Evolutionary conservation across 768 basidiomycete species (phyloP), one percentile per base, ranked within the genome.

Genomic region (Solioccasus polychromus): DNA sequence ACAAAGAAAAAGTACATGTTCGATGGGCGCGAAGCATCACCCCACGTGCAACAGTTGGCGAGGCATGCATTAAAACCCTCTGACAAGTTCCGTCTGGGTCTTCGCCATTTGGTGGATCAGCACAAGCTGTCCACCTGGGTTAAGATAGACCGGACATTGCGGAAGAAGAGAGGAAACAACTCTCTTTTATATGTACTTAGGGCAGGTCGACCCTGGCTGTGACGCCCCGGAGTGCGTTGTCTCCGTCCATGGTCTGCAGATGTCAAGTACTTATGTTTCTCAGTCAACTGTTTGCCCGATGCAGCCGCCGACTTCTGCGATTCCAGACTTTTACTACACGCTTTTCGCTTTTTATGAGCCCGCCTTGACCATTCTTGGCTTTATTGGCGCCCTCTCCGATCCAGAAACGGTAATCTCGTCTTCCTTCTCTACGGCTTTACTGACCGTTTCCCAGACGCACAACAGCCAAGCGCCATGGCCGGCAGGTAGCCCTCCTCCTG

Each of bases 401-500:
- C 88, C 85, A 14, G 74, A 77, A 64, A 68, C 74, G 54, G 85
- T 82, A 68, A 64, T 78, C 8, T 26, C 5, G 2, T 32, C 20
- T 30, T 44, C 37, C 30, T 25, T 20, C 37, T 18, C 10, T 19
- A 35, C 37, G 35, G 47, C 42, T 35, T 20, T 49, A 30, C 47
- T 32, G 19, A 41, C 44, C 29, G n/a, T n/a, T 17, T 11, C 28
- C 26, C 58, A 90, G 87, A 76, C 80, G 3, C 82, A 88, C 53
- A 84, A 88, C 58, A 64, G 74, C 35, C 87, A 89, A 65, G 87
- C 87, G 2, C 85, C 87, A 20, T 88, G 87, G 87, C 73, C 80
- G 19, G 39, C 63, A 19, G 64, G 68, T 45, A 67, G 53, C 32
- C 59, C 68, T 6, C 79, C 84, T 28, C 76, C 78, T 14, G 56